Evolutionary conservation across 164 flowering plant genomes (phyloP).

Genomic region (Kingdonia uniflora): DNA sequence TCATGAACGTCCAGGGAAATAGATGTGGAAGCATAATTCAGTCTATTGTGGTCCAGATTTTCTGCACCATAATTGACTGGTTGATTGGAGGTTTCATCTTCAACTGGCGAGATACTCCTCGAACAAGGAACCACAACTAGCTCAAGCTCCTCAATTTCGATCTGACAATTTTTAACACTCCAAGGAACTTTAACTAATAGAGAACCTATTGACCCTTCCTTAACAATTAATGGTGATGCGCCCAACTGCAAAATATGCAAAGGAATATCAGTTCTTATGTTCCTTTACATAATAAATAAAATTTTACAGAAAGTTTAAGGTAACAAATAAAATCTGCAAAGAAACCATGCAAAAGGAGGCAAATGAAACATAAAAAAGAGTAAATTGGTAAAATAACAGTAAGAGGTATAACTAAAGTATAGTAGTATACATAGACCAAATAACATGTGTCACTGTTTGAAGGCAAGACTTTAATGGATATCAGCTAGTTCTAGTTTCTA

Average conservation of each 20-base stretch:
- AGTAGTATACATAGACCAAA: too few relatives aligned
- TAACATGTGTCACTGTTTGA: too few relatives aligned
- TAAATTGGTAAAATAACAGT: too few relatives aligned
- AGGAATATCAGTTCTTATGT: background rate
- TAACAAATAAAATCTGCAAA: too few relatives aligned
- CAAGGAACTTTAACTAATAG: conserved; percentile 62
- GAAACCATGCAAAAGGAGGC: too few relatives aligned
- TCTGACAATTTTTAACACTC: conserved; percentile 57
- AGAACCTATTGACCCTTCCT: conserved; percentile 87
- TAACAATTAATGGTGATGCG: conserved; percentile 39
- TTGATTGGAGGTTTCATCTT: conserved; percentile 16
- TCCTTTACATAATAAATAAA: background rate
- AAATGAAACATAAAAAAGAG: too few relatives aligned
- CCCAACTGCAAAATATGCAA: conserved; percentile 41
- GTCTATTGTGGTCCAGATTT: conserved; percentile 24
- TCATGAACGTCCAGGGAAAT: conserved; percentile 60
- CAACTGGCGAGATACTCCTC: conserved; percentile 10
- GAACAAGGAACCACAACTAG: conserved; percentile 47
- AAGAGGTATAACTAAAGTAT: too few relatives aligned
- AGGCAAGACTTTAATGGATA: too few relatives aligned
- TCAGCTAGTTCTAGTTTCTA: too few relatives aligned
- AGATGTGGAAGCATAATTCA: conserved; percentile 17
- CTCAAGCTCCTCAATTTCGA: conserved; percentile 87
- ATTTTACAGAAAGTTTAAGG: background rate
- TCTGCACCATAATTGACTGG: conserved; percentile 12